Base-by-base conservation (phyloP, 2,329 filamentous ascomycete species). In the Pseudogymnoascus sp. region DNA sequence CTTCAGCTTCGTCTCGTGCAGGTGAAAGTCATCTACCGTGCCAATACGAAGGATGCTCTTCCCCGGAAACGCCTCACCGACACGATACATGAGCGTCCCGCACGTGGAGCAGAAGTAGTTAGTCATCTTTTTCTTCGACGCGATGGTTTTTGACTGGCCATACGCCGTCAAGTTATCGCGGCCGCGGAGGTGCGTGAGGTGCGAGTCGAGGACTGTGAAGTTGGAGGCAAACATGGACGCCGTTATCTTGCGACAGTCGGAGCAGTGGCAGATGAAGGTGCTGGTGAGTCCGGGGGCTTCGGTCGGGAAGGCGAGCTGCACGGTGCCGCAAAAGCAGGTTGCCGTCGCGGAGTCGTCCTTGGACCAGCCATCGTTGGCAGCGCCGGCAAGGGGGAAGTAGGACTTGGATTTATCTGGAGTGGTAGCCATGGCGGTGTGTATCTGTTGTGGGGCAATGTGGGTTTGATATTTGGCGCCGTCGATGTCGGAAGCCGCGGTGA, bases 211-310 rank as follows among this genome's bases (percentile, higher is more conserved):
- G 41, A 85, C 71, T 63, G 76, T 76, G 68, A 87, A 84, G 72
- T 83, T 85, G 61, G 81, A 80, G 2, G 82, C 80, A 72, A 84
- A 85, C 80, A 85, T 84, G 0, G 83, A 84, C 0, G 83, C 82
- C 0, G 82, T 86, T 64, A 87, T 76, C 67, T 87, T 87, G 68
- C 76, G 82, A 72, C 83, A 87, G 72, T 87, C 83, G 35, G 73
- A 70, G 70, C 84, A 87, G 74, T 87, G 77, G 73, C 83, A 87
- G 66, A 86, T 67, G 68, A 86, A 85, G 4, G 75, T 78, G 64
- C 74, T 72, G 16, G 81, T 65, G 0, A 85, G 70, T 8, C 76
- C 79, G 0, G 76, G 75, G 0, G 72, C 76, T 64, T 78, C 66
- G 16, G 73, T 78, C 1, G 81, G 79, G 61, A 85, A 80, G 49